A percentile compares a stretch with the other conserved stretches of the same genome.
These are phyloP conservation scores for Lindgomyces ingoldianus DNA, from an alignment of 495 filamentous ascomycete species.

Conservation along the genomic window DNA sequence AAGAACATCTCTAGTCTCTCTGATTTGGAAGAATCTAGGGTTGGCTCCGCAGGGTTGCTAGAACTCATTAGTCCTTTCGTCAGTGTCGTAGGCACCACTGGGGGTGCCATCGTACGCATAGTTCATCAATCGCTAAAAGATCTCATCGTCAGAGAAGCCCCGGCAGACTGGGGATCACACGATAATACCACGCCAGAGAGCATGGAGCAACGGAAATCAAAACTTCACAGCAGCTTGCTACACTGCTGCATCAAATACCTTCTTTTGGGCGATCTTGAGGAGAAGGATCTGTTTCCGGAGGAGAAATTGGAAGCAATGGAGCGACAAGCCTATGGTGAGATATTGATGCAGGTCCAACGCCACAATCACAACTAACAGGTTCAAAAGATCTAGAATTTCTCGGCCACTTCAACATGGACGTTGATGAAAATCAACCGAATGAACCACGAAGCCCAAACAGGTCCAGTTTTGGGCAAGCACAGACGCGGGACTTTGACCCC, in stretches of 20 bases:
- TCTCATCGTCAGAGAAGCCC: neutral
- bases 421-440: neutral
- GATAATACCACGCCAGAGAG: neutral
- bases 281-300: conserved; percentile 1
- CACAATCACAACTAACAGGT: neutral
- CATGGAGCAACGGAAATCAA: neutral
- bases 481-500: conserved; percentile 1
- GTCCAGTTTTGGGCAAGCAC: neutral
- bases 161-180: neutral
- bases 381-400: neutral
- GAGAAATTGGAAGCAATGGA: conserved; percentile 2
- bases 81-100: neutral
- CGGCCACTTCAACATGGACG: neutral
- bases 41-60: neutral
- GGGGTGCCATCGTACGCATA: neutral
- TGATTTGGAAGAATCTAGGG: neutral
- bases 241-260: neutral
- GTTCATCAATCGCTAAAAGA: conserved; percentile 10
- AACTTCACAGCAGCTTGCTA: neutral
- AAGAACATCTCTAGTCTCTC: neutral
- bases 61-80: conserved; percentile 8
- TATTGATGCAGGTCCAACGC: neutral
- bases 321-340: neutral
- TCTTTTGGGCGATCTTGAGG: conserved; percentile 1
- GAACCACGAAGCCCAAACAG: neutral